Base-by-base conservation (phyloP, 306 rosid genomes). In the Ceratonia siliqua region DNA sequence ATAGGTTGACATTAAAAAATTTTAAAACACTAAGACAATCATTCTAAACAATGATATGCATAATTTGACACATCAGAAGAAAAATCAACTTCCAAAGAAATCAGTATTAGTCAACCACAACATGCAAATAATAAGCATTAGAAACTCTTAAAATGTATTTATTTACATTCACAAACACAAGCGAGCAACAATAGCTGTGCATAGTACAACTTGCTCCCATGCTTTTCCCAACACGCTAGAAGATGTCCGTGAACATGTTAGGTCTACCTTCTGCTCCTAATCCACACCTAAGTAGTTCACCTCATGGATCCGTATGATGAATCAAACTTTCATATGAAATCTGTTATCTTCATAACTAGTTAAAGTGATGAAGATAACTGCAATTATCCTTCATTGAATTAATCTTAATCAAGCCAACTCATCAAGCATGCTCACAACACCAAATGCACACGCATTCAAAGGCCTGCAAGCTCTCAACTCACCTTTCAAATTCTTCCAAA, bases 401-500 rank as follows among this genome's bases (percentile, higher is more conserved):
- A 15, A 10, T n/a, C 41, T 67, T 5, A 70, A 68, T 41, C 42
- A 27, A 58, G 45, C 30, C 49, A n/a, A 42, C 1, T 28, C 13
- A 28, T 50, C 72, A 56, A 22, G 46, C 63, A 52, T 24, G 49
- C 71, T 65, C 59, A 58, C 18, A 67, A 48, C 63, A 50, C 39
- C 63, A 20, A 69, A 73, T 17, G 25, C 43, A 43, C 52, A 11
- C 21, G 48, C 52, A 41, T 11, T 33, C 18, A 48, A 17, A 28
- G 20, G 49, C 3, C 21, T 35, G 41, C 41, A 57, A 76, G 78
- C 36, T 39, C 65, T 20, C 28, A 59, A 71, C 57, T 65, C 75
- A 38, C 39, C 74, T 65, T 62, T 87, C 88, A 74, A 81, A 85
- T 64, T 80, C 74, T 74, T 85, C 86, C 77, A 82, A 79, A 64